These are phyloP conservation scores for Solanum chacoense DNA, from an alignment of 305 asterid species.

Conservation along the genomic window DNA sequence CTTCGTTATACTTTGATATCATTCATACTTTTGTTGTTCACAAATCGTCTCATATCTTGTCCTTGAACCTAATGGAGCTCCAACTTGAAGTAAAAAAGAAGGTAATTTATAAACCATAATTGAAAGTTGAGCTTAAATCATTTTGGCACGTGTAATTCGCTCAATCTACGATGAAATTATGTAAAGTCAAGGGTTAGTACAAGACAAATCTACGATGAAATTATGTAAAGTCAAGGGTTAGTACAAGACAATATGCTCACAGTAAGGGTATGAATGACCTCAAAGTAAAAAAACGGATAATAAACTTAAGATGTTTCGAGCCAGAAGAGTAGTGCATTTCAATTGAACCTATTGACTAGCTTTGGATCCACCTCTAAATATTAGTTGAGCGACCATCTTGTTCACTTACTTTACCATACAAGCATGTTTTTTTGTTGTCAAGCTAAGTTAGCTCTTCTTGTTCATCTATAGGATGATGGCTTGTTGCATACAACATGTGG, in stretches of 20 bases:
- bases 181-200: background rate
- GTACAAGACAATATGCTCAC: background rate
- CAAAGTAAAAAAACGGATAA: background rate
- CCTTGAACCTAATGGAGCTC: background rate
- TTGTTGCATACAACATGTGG: slow-evolving; percentile 94
- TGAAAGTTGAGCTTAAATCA: background rate
- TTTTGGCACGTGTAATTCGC: background rate
- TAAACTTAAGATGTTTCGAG: background rate
- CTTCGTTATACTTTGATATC: background rate
- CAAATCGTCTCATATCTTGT: background rate
- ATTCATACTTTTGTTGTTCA: background rate
- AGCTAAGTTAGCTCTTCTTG: background rate
- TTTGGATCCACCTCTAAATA: background rate
- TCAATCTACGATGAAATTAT: background rate
- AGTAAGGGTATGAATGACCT: background rate
- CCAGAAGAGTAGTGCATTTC: background rate
- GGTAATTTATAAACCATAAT: background rate
- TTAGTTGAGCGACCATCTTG: background rate
- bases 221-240: background rate
- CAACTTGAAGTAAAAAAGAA: background rate
- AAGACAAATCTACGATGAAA: background rate
- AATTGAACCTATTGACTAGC: background rate
- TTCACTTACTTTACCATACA: background rate
- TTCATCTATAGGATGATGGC: slow-evolving; percentile 61
- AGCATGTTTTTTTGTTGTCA: background rate